Evolutionary conservation across 2,329 filamentous ascomycete species (phyloP).

Genomic region (Biscogniauxia sp.): DNA sequence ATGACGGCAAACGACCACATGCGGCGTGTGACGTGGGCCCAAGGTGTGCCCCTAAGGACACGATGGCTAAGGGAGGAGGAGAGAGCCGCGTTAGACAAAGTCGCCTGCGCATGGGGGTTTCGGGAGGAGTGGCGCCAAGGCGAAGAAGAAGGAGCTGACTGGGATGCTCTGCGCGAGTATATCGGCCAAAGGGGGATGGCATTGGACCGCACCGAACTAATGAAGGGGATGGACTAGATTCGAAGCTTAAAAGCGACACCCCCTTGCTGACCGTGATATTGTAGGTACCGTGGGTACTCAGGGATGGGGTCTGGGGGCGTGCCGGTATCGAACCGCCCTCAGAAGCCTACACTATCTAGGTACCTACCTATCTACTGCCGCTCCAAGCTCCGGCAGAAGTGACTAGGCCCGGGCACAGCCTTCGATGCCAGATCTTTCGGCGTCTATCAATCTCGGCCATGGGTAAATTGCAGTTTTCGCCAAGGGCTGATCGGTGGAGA

Average conservation of each 20-base stretch:
- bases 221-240: slow-evolving; percentile 83
- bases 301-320: background rate
- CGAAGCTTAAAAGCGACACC: background rate
- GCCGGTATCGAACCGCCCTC: background rate
- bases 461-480: slow-evolving; percentile 2
- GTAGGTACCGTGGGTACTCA: background rate
- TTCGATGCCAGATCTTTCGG: background rate
- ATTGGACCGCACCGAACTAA: slow-evolving; percentile 81
- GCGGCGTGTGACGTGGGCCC: slow-evolving; percentile 86
- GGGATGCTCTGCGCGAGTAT: slow-evolving; percentile 82
- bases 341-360: background rate
- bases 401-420: background rate
- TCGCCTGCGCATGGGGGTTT: slow-evolving; percentile 91
- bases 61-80: slow-evolving; percentile 91
- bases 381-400: background rate
- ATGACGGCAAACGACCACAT: slow-evolving; percentile 93
- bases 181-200: slow-evolving; percentile 83
- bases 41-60: slow-evolving; percentile 74
- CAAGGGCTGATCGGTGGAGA: slow-evolving; percentile 1
- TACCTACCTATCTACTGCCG: background rate
- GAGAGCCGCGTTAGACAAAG: slow-evolving; percentile 77
- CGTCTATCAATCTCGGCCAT: background rate
- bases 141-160: slow-evolving; percentile 88
- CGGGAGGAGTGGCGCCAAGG: slow-evolving; percentile 75
- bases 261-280: background rate